Conservation (phyloP, 2,329 filamentous ascomycete genomes). For the Cladobotryum mycophilum region DNA sequence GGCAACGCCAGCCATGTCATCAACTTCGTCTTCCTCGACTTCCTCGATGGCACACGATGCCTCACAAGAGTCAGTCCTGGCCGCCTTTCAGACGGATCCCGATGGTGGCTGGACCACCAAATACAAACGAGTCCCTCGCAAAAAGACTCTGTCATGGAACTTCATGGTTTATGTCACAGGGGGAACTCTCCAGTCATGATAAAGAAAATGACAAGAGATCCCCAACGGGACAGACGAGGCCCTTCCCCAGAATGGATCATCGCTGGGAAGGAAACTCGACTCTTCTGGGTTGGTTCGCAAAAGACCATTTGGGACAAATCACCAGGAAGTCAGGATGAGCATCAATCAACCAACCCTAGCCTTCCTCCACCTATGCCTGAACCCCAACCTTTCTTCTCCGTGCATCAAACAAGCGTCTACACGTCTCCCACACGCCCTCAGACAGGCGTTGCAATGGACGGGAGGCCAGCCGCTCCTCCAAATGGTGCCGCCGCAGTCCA, state of each 20-base stretch:
- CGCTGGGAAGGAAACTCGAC: background rate
- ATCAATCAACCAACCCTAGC: no score
- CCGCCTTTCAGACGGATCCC: background rate
- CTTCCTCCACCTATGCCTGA: background rate
- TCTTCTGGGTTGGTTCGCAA: background rate
- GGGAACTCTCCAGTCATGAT: background rate
- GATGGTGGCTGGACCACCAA: background rate
- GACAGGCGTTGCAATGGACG: background rate
- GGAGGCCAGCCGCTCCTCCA: background rate
- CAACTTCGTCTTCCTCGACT: background rate
- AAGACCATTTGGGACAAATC: no score
- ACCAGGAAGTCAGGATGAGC: no score
- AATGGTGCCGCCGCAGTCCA: no score
- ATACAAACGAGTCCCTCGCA: background rate
- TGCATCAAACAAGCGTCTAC: background rate
- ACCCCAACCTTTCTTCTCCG: background rate
- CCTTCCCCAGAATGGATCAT: background rate
- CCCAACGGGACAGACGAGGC: background rate
- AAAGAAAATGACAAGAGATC: constrained; percentile 6
- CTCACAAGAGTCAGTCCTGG: background rate
- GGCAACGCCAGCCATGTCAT: background rate
- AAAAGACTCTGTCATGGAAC: background rate
- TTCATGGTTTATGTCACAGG: constrained; percentile 4
- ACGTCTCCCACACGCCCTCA: background rate
- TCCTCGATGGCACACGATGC: background rate